Evolutionary conservation across 164 flowering plant species (phyloP).

Genomic region (Berberis vulgaris): DNA sequence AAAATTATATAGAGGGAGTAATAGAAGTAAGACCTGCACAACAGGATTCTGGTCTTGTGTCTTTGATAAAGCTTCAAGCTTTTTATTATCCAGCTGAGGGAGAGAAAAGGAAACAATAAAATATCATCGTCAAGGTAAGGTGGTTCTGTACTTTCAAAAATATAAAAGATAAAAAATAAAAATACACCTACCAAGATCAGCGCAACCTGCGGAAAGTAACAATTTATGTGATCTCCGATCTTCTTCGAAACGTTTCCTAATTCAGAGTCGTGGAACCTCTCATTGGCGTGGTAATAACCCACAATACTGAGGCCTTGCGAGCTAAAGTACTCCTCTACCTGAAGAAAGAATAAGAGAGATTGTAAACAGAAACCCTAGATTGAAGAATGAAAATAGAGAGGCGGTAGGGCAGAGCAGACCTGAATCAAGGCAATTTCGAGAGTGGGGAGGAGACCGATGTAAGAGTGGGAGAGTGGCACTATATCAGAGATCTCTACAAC

Average conservation of each 20-base stretch:
- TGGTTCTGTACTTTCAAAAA: not conserved
- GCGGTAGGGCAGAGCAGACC: slow-evolving; percentile 20
- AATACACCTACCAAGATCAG: slow-evolving; percentile 58
- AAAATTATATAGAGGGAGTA: not conserved
- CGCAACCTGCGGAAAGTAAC: slow-evolving; percentile 75
- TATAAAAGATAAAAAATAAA: not conserved
- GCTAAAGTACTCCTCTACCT: slow-evolving; percentile 81
- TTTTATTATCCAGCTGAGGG: slow-evolving; percentile 69
- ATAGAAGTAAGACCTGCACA: slow-evolving; percentile 50
- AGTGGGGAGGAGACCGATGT: slow-evolving; percentile 73
- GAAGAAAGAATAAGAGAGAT: slow-evolving; percentile 1
- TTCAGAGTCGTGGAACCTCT: slow-evolving; percentile 75
- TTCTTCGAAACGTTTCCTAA: slow-evolving; percentile 67
- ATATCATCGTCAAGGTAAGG: not conserved
- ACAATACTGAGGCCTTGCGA: slow-evolving; percentile 62
- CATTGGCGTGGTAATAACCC: slow-evolving; percentile 93
- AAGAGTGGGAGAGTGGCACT: slow-evolving; percentile 88
- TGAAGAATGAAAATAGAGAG: not conserved
- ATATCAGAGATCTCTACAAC: slow-evolving; percentile 70
- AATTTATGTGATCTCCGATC: slow-evolving; percentile 81
- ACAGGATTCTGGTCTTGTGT: slow-evolving; percentile 58
- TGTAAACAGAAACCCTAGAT: not conserved
- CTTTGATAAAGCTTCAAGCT: slow-evolving; percentile 57
- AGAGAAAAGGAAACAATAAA: not conserved
- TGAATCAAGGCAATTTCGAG: slow-evolving; percentile 86